Percentiles rank a stretch among this genome's conserved stretches.
Evolutionary conservation across 371 early-diverging fungal genomes (phyloP).

Genomic region (Mortierella sp.): DNA sequence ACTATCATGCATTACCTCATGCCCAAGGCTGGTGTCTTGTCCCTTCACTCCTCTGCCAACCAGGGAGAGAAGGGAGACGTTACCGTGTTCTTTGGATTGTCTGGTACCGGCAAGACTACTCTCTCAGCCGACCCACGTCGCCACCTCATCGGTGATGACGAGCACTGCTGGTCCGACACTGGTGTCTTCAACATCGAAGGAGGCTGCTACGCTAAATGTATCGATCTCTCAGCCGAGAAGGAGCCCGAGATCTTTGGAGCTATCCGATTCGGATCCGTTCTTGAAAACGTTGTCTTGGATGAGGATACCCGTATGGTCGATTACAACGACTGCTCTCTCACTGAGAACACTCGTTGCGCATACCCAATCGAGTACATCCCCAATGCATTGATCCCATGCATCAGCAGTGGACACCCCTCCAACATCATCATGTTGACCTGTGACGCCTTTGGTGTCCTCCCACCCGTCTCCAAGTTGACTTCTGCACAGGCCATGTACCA

Average conservation of each 20-base stretch:
- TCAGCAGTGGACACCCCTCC: conserved; percentile 90
- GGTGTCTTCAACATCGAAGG: conserved; percentile 99
- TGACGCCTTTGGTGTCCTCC: conserved; percentile 98
- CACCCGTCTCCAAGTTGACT: conserved; percentile 93
- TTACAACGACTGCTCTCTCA: conserved; percentile 84
- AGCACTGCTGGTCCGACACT: conserved; percentile 97
- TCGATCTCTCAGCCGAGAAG: conserved; percentile 94
- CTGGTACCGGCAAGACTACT: conserved; percentile 98
- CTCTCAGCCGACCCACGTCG: conserved; percentile 96
- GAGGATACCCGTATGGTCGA: conserved; percentile 88
- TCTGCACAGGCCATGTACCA: conserved; percentile 97
- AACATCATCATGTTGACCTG: conserved; percentile 98
- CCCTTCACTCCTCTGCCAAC: conserved; percentile 97
- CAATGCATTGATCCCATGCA: conserved; percentile 95
- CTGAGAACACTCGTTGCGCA: conserved; percentile 98
- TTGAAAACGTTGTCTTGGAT: conserved; percentile 96
- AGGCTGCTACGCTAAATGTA: conserved; percentile 98
- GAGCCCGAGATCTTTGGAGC: conserved; percentile 98
- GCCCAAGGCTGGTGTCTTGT: conserved; percentile 96
- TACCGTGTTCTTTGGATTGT: conserved; percentile 97
- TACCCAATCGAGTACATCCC: conserved; percentile 98
- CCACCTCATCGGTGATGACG: conserved; percentile 97
- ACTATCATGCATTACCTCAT: conserved; percentile 99
- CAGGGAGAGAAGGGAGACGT: conserved; percentile 94
- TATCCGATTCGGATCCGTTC: conserved; percentile 93